Conservation (phyloP, 1,284 basidiomycete species). For the Cutaneotrichosporon cutaneum region DNA sequence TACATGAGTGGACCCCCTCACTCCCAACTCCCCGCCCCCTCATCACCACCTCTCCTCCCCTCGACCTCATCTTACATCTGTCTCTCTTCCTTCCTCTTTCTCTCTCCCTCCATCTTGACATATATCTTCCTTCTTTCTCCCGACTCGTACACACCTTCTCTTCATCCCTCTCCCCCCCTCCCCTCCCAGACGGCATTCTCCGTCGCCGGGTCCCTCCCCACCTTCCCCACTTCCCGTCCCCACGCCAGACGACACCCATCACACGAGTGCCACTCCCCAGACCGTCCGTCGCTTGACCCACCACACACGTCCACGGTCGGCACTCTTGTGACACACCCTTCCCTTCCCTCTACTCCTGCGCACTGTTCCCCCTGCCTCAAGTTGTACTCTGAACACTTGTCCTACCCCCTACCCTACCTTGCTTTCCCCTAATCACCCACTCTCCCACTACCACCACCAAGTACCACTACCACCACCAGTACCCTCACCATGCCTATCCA, state of each 20-base stretch:
- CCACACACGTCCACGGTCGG: background rate
- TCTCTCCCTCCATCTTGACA: background rate
- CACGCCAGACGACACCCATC: background rate
- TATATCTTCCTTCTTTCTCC: background rate
- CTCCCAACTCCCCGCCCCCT: background rate
- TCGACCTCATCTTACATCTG: slow-evolving; percentile 3
- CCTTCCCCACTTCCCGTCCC: background rate
- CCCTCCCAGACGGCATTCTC: background rate
- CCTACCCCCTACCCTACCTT: background rate
- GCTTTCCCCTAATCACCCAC: background rate
- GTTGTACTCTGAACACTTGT: background rate
- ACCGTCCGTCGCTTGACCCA: background rate
- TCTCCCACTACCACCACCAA: too few relatives aligned
- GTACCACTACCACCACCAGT: slow-evolving; percentile 1
- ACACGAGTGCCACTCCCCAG: background rate
- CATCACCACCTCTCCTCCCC: background rate
- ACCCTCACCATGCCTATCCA: slow-evolving; percentile 7
- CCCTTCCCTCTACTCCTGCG: background rate
- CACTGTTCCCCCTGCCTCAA: background rate
- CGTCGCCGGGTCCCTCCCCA: background rate
- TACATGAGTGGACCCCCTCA: background rate
- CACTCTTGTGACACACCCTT: background rate
- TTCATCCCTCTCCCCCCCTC: background rate
- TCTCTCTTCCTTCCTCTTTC: background rate
- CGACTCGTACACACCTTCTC: background rate